phyloP scores from a whole-genome alignment of 2,329 filamentous ascomycete genomes.

The Colletotrichum sp. region DNA sequence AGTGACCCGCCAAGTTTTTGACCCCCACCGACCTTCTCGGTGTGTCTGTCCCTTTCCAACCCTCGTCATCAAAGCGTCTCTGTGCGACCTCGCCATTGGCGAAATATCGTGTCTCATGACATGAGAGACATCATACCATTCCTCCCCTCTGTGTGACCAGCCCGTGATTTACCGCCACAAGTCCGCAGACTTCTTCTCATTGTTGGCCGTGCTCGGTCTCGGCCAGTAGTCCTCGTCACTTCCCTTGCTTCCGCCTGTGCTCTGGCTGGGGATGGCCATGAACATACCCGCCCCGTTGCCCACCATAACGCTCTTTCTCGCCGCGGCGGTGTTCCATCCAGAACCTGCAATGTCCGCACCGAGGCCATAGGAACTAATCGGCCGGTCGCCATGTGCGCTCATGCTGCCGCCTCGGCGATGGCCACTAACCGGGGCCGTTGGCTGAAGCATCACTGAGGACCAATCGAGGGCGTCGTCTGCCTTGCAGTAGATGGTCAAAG shows the following conservation, averaged over 20 bases:
- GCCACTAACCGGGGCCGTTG: constrained; percentile 24
- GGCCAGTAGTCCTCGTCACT: constrained; percentile 38
- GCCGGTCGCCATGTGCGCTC: constrained; percentile 37
- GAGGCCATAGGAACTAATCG: constrained; percentile 62
- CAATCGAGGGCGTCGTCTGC: constrained; percentile 62
- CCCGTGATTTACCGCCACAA: constrained; percentile 11
- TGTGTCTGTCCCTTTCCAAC: neutral
- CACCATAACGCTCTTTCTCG: constrained; percentile 59
- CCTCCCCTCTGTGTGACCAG: neutral
- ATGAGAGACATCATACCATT: neutral
- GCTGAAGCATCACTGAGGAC: constrained; percentile 60
- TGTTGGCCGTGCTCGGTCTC: constrained; percentile 18
- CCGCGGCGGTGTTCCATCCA: constrained; percentile 57
- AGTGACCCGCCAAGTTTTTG: neutral
- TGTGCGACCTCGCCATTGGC: neutral
- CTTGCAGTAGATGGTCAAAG: constrained; percentile 66
- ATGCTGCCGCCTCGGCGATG: constrained; percentile 18
- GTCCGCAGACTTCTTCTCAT: constrained; percentile 16
- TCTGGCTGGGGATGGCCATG: constrained; percentile 51
- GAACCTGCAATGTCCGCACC: constrained; percentile 53
- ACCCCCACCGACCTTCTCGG: neutral
- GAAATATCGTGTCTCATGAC: neutral
- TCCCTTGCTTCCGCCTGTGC: constrained; percentile 19
- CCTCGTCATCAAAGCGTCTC: neutral
- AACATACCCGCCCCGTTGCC: constrained; percentile 58